Evolutionary conservation across 352 stramenopile genomes (phyloP).

Genomic region (Plasmopara viticola): DNA sequence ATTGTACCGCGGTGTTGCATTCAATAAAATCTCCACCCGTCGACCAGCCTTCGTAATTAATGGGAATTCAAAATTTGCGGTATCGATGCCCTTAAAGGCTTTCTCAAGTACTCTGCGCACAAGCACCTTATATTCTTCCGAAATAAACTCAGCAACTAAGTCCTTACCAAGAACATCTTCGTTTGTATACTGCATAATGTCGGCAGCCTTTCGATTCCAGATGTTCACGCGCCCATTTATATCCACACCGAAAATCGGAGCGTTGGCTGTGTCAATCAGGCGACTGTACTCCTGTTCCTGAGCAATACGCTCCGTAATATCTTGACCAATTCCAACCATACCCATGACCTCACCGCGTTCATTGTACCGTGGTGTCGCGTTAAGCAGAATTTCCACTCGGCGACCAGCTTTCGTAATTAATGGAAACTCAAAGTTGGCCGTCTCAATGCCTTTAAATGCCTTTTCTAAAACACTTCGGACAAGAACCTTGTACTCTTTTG

Average conservation of each 20-base stretch:
- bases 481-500: constrained; percentile 47
- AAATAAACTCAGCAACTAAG: constrained; percentile 88
- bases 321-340: constrained; percentile 76
- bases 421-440: constrained; percentile 84
- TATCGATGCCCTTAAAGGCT: constrained; percentile 57
- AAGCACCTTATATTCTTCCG: constrained; percentile 51
- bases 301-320: constrained; percentile 76
- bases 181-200: constrained; percentile 83
- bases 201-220: constrained; percentile 88
- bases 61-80: constrained; percentile 81
- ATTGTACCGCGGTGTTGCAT: too few relatives aligned
- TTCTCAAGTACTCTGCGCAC: constrained; percentile 63
- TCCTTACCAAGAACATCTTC: constrained; percentile 86
- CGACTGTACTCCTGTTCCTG: constrained; percentile 85
- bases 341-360: constrained; percentile 74
- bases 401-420: constrained; percentile 75
- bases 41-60: background rate
- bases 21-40: too few relatives aligned
- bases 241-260: constrained; percentile 84
- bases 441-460: constrained; percentile 55
- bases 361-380: constrained; percentile 77
- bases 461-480: constrained; percentile 62
- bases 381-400: constrained; percentile 79
- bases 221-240: constrained; percentile 74
- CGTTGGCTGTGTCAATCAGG: constrained; percentile 85